Percentiles rank a stretch among this genome's conserved stretches.
phyloP scores from a whole-genome alignment of 108 stramenopile genomes.

The Schizochytrium sp. region DNA sequence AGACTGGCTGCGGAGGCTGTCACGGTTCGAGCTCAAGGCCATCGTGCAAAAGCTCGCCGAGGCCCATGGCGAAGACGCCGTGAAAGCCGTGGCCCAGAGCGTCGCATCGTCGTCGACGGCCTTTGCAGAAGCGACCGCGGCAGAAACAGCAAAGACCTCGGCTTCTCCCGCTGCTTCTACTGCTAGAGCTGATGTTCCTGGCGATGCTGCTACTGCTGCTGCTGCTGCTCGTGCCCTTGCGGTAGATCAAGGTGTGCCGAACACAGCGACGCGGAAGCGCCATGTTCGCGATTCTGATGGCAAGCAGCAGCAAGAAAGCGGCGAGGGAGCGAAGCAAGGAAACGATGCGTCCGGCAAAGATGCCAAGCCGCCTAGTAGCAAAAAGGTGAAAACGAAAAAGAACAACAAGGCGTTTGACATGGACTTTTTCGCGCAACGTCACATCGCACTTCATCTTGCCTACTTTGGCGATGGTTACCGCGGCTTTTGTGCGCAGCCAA shows the following conservation, averaged over 20 bases:
- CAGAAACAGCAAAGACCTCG: background rate
- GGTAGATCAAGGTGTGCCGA: too few relatives aligned
- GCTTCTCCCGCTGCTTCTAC: too few relatives aligned
- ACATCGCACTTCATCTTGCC: slow-evolving; percentile 71
- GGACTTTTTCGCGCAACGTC: slow-evolving; percentile 37
- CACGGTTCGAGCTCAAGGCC: background rate
- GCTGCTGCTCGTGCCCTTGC: too few relatives aligned
- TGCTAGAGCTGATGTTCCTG: too few relatives aligned
- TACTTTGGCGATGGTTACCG: slow-evolving; percentile 75
- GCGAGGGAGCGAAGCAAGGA: background rate
- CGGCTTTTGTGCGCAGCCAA: slow-evolving; percentile 69
- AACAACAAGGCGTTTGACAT: slow-evolving; percentile 18
- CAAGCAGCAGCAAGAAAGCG: too few relatives aligned
- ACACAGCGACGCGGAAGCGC: too few relatives aligned
- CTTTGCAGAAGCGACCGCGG: background rate
- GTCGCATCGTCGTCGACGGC: background rate
- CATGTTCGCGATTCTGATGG: too few relatives aligned
- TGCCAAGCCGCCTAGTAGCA: background rate
- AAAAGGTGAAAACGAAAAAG: background rate
- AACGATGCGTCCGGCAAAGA: background rate
- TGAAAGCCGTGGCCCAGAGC: background rate
- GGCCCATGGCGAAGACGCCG: background rate
- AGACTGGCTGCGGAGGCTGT: background rate
- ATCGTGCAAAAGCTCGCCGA: background rate
- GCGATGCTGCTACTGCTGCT: too few relatives aligned